phyloP scores from a whole-genome alignment of 2,329 filamentous ascomycete species.

The Aspergillus piperis region DNA sequence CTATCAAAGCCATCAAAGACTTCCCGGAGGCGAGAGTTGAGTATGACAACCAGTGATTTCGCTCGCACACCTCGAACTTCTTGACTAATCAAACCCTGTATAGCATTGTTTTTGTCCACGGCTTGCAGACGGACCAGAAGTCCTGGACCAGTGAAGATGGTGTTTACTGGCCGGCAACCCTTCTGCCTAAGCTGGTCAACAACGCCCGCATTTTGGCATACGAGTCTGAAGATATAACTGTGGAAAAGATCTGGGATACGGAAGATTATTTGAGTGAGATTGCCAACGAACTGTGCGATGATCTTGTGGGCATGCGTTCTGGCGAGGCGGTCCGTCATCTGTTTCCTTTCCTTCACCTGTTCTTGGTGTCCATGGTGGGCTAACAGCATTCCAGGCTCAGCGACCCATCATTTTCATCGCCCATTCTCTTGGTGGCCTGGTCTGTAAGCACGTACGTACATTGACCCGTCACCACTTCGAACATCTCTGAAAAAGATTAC shows the following conservation, averaged over 20 bases:
- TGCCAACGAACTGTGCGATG: constrained; percentile 2
- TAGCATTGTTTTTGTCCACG: constrained; percentile 11
- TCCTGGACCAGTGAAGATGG: constrained; percentile 1
- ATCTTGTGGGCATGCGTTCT: neutral
- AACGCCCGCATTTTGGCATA: constrained; percentile 6
- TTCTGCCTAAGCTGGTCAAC: neutral
- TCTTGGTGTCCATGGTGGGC: neutral
- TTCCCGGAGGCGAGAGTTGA: no score
- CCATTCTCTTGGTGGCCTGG: constrained; percentile 5
- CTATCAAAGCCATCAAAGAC: no score
- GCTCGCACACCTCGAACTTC: no score
- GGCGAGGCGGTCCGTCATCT: neutral
- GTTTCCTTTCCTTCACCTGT: no score
- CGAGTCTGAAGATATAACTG: neutral
- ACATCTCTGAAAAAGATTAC: no score
- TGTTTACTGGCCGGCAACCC: constrained; percentile 8
- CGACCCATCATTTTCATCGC: constrained; percentile 8
- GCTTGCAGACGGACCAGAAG: neutral
- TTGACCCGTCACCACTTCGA: neutral
- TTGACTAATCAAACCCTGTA: no score
- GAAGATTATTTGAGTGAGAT: constrained; percentile 1
- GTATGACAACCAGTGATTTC: no score
- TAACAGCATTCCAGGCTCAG: neutral
- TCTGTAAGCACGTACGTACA: constrained; percentile 2
- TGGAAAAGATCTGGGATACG: neutral